These are phyloP conservation scores for Cardamine resedifolia DNA, from an alignment of 345 rosid species.

Conservation along the genomic window DNA sequence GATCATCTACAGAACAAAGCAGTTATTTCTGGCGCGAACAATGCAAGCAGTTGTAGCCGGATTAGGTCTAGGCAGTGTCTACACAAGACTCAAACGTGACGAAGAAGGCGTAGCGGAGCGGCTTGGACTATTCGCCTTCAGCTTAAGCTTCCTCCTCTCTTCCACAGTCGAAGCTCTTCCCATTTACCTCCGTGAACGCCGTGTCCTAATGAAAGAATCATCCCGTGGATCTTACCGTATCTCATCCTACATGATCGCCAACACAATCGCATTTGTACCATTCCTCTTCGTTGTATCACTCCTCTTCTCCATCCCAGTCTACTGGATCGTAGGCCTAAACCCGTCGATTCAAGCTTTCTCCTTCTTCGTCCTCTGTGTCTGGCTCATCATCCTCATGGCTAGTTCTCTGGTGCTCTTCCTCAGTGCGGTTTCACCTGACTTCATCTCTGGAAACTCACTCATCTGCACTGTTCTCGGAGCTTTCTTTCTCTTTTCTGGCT, in stretches of 20 bases:
- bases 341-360: constrained; percentile 61
- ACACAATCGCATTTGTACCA: constrained; percentile 74
- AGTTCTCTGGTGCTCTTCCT: constrained; percentile 79
- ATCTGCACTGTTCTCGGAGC: constrained; percentile 84
- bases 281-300: constrained; percentile 66
- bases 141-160: constrained; percentile 84
- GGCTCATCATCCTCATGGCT: constrained; percentile 80
- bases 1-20: constrained; percentile 79
- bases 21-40: constrained; percentile 71
- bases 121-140: constrained; percentile 82
- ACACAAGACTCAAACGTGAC: constrained; percentile 52
- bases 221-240: constrained; percentile 74
- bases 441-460: constrained; percentile 78
- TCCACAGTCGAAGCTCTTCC: constrained; percentile 96
- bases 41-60: constrained; percentile 90
- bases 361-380: constrained; percentile 70
- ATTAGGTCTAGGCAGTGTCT: constrained; percentile 75
- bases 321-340: constrained; percentile 88
- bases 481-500: constrained; percentile 87
- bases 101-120: constrained; percentile 71
- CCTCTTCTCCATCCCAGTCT: constrained; percentile 71
- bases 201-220: constrained; percentile 84
- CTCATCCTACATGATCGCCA: constrained; percentile 90
- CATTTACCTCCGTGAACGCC: constrained; percentile 78
- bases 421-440: constrained; percentile 78